phyloP scores from a whole-genome alignment of 192 early-diverging fungal species.

The Phycomyces nitens region DNA sequence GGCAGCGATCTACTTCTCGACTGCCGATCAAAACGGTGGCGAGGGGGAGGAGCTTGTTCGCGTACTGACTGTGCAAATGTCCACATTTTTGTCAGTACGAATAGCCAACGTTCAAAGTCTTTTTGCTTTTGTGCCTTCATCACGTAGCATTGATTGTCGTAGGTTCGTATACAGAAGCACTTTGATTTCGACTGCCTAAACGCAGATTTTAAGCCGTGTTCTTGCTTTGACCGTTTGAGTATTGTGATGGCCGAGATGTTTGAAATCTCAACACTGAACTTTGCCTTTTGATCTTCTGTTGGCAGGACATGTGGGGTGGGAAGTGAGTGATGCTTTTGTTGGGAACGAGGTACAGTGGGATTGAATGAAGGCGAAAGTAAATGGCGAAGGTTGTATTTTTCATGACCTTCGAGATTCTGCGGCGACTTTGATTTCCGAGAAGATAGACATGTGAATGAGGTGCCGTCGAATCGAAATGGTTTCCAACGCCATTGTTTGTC shows the following conservation, averaged over 20 bases:
- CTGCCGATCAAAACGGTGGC: too few relatives aligned
- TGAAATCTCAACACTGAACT: too few relatives aligned
- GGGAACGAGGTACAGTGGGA: too few relatives aligned
- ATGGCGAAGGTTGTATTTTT: too few relatives aligned
- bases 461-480: slow-evolving; percentile 35
- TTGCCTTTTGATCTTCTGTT: too few relatives aligned
- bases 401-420: background rate
- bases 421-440: slow-evolving; percentile 24
- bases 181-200: background rate
- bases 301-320: too few relatives aligned
- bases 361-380: too few relatives aligned
- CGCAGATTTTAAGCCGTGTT: background rate
- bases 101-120: slow-evolving; percentile 38
- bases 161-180: slow-evolving; percentile 32
- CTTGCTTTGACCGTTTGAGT: slow-evolving; percentile 4
- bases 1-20: too few relatives aligned
- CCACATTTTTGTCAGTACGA: slow-evolving; percentile 39
- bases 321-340: too few relatives aligned
- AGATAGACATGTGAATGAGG: slow-evolving; percentile 25
- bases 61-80: background rate
- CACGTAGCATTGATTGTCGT: slow-evolving; percentile 20
- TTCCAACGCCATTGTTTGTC: slow-evolving; percentile 29
- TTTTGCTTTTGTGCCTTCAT: slow-evolving; percentile 37
- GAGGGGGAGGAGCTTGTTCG: too few relatives aligned
- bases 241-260: slow-evolving; percentile 13